A percentile compares a stretch with the other conserved stretches of the same genome.
These are phyloP conservation scores for Aphanomyces stellatus DNA, from an alignment of 352 stramenopile genomes.

Conservation along the genomic window DNA sequence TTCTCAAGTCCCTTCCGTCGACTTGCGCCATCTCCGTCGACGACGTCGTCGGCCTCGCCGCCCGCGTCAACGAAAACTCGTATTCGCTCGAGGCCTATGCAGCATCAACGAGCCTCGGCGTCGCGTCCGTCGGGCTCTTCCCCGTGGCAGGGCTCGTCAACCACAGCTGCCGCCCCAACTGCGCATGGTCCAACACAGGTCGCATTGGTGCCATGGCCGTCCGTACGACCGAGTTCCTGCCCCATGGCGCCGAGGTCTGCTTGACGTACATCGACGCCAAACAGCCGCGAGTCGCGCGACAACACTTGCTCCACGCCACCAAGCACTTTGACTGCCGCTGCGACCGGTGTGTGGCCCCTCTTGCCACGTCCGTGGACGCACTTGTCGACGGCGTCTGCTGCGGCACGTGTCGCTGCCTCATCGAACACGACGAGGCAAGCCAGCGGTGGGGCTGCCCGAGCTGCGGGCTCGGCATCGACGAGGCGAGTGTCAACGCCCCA, in stretches of 20 bases:
- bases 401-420: slow-evolving; percentile 18
- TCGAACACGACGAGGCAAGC: background rate
- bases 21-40: slow-evolving; percentile 31
- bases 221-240: slow-evolving; percentile 30
- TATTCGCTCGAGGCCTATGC: slow-evolving; percentile 38
- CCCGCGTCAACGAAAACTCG: slow-evolving; percentile 45
- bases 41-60: slow-evolving; percentile 36
- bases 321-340: slow-evolving; percentile 46
- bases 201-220: slow-evolving; percentile 30
- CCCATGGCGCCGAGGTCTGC: slow-evolving; percentile 35
- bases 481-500: background rate
- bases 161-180: slow-evolving; percentile 41
- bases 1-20: slow-evolving; percentile 31
- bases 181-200: slow-evolving; percentile 36
- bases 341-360: slow-evolving; percentile 28
- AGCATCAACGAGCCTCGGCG: slow-evolving; percentile 24
- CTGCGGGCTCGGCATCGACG: background rate
- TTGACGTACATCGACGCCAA: slow-evolving; percentile 46
- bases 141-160: slow-evolving; percentile 37
- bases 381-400: slow-evolving; percentile 33
- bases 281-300: slow-evolving; percentile 28
- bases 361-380: slow-evolving; percentile 30
- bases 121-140: slow-evolving; percentile 35
- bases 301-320: slow-evolving; percentile 29
- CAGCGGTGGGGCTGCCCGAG: background rate